phyloP scores from a whole-genome alignment of 192 early-diverging fungal species.

The Linnemannia hyalina region DNA sequence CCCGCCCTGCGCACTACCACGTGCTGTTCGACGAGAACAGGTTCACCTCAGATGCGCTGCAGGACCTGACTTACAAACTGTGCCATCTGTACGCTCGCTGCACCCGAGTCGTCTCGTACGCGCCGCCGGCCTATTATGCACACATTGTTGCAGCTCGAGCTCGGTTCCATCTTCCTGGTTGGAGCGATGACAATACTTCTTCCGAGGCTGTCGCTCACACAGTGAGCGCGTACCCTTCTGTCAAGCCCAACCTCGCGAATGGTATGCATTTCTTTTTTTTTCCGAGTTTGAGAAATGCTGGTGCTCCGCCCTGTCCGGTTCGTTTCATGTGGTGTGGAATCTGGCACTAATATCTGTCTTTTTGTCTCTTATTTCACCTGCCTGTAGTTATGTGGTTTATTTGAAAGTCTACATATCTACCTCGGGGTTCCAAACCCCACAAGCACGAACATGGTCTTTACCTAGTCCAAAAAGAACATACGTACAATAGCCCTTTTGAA shows the following conservation, averaged over 20 bases:
- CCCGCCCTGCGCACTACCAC: conserved; percentile 92
- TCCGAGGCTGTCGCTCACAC: conserved; percentile 12
- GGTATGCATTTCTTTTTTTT: conserved; percentile 8
- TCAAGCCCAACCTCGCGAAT: conserved; percentile 57
- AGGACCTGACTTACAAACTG: conserved; percentile 88
- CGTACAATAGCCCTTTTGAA: no score
- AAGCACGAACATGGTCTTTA: neutral
- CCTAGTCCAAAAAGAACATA: neutral
- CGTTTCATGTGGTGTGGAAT: neutral
- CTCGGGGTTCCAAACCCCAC: neutral
- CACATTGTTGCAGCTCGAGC: conserved; percentile 89
- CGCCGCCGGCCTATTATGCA: conserved; percentile 94
- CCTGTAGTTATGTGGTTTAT: neutral
- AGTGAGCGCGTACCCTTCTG: conserved; percentile 32
- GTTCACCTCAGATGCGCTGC: conserved; percentile 83
- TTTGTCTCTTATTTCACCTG: neutral
- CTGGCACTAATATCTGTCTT: neutral
- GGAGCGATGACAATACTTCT: conserved; percentile 51
- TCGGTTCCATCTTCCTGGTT: conserved; percentile 80
- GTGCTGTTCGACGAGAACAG: conserved; percentile 90
- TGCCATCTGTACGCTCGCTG: conserved; percentile 92
- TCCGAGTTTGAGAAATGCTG: no score
- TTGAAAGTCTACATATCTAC: neutral
- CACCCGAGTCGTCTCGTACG: conserved; percentile 87
- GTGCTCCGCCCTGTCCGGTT: neutral